Evolutionary conservation across 1,284 basidiomycete species (phyloP), one percentile per base, ranked within the genome.

Genomic region (Boletus semigastroideus): DNA sequence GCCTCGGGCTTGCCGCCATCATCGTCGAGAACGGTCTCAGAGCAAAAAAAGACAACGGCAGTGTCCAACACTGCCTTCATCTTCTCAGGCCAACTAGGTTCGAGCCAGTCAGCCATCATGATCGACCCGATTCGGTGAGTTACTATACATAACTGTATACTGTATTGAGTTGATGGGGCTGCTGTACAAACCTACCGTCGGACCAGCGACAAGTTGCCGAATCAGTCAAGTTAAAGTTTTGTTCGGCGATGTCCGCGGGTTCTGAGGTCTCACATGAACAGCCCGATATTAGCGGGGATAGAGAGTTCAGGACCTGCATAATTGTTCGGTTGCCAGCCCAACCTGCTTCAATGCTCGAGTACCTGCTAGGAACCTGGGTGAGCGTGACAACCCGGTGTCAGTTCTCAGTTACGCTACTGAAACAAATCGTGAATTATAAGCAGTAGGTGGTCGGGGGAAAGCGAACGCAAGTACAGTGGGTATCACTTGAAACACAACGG

Each of bases 1-100:
- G 65, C 42, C 46, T 66, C 59, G 42, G 66, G 58, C 37, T 14
- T 38, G 37, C 27, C 31, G 27, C 20, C 63, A 60, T 55, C 0
- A 30, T 58, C 27, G n/a, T n/a, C n/a, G n/a, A n/a, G 16, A 40
- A 13, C 5, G 30, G 22, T 22, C 3, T 22, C 22, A 5, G 22
- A 25, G 49, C 16, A 19, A 33, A 3, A 33, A 3, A n/a, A 37
- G 38, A 38, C 47, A 14, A 16, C 5, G 16, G 28, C 28, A 30
- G 33, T 34, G 8, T 34, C 9, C 14, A 16, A 34, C 16, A 55
- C 42, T 1, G 44, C 55, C 46, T 45, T 36, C 33, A 55, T 38
- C 51, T 42, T 5, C 5, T 22, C 22, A 22, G 22, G 22, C 5
- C n/a, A n/a, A n/a, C n/a, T 22, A 22, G 22, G 22, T 22, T 22